Base-by-base conservation (phyloP, 495 filamentous ascomycete species). In the Neurospora discreta region DNA sequence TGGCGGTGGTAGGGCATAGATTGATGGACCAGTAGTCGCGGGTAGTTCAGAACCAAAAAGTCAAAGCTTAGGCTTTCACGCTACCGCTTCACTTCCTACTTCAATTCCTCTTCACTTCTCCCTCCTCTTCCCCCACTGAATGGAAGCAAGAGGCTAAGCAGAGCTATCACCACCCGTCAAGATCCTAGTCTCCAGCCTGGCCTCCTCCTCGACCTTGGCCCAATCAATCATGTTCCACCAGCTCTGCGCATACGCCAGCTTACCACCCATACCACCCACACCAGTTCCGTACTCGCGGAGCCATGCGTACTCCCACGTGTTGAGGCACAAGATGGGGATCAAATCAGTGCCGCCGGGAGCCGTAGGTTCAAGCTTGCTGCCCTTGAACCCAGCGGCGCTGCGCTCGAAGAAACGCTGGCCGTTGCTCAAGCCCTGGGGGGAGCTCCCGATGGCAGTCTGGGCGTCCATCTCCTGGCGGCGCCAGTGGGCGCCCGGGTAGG, bases 261-360 rank as follows among this genome's bases (percentile, higher is more conserved):
- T 98, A 15, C 92, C 93, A 43, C 81, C 83, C 23, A 68, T 38
- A 3, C 74, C 73, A 43, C 71, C 71, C 0, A 71, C 75, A 3
- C 77, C 80, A 20, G 97, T 84, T 36, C 93, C 93, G 77, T 90
- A 97, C 78, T 98, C 93, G 72, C 85, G 86, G 80, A 98, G 81
- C 89, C 92, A 99, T 3, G 90, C 91, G 81, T 99, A 95, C 84
- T 98, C 90, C 95, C 95, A 99, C 36, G 93, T 97, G 80, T 95
- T 98, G 65, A 98, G 86, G 76, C 94, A 97, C 71, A 98, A 82
- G 73, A 98, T 82, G 5, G 95, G 93, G 70, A 88, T 82, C 20
- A 94, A 76, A 70, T 92, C 87, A 69, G 87, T 81, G 13, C 92
- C 93, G 7, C 93, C 91, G 20, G 90, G 90, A 16, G 89, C 87